A percentile compares a stretch with the other conserved stretches of the same genome.
Conservation (phyloP, 2,329 filamentous ascomycete genomes). For the Incumbomyces delicatus region DNA sequence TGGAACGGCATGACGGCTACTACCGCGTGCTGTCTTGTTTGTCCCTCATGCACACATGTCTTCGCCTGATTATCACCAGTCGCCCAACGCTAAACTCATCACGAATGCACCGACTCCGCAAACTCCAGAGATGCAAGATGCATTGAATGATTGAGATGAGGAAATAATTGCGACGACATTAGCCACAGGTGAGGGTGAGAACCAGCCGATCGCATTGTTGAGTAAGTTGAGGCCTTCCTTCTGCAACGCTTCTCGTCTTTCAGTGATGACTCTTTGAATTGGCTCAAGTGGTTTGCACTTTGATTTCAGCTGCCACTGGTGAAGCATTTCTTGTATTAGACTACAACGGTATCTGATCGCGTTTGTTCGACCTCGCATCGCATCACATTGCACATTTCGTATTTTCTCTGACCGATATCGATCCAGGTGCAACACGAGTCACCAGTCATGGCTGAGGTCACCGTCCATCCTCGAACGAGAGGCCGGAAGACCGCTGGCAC, state of each 20-base stretch:
- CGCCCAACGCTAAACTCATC: slow-evolving; percentile 6
- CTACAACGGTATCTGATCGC: slow-evolving; percentile 93
- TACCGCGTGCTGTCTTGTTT: slow-evolving; percentile 1
- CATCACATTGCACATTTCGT: neutral
- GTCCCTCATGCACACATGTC: slow-evolving; percentile 1
- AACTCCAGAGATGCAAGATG: neutral
- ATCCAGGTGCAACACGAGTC: neutral
- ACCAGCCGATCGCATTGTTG: too few species aligned
- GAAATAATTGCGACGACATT: too few species aligned
- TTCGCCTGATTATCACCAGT: neutral
- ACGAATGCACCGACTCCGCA: neutral
- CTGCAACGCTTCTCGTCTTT: slow-evolving; percentile 20
- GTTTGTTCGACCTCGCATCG: neutral
- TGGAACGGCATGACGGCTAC: neutral
- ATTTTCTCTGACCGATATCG: neutral
- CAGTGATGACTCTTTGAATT: slow-evolving; percentile 37
- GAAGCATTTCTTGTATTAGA: slow-evolving; percentile 55
- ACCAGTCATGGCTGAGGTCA: slow-evolving; percentile 1
- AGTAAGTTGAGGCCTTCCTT: too few species aligned
- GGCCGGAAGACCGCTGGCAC: neutral
- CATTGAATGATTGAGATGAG: too few species aligned
- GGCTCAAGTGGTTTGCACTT: slow-evolving; percentile 40
- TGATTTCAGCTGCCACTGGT: slow-evolving; percentile 44
- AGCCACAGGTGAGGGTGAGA: too few species aligned
- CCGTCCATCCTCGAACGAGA: neutral